Percentiles rank a stretch among this genome's conserved stretches.
These are phyloP conservation scores for Ganoderma boninense DNA, from an alignment of 1,284 basidiomycete species.

Conservation along the genomic window DNA sequence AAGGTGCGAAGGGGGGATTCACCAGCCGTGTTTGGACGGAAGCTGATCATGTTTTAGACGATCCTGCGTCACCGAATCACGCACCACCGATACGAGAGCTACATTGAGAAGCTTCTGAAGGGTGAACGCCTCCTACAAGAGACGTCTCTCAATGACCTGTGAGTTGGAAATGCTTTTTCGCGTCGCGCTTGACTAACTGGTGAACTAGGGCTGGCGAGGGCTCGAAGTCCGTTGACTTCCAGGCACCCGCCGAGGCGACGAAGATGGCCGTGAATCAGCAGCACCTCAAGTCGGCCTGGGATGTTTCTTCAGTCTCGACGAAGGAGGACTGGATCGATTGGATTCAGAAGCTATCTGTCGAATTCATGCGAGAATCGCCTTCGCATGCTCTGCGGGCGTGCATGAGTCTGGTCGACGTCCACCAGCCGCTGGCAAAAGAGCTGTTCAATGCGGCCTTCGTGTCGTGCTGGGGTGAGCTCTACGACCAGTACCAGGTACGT, in stretches of 20 bases:
- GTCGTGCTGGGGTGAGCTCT: conserved; percentile 97
- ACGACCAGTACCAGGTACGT: conserved; percentile 91
- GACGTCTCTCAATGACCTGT: conserved; percentile 60
- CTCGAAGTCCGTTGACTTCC: conserved; percentile 71
- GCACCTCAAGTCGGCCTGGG: conserved; percentile 98
- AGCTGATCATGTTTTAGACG: conserved; percentile 54
- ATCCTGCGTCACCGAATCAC: conserved; percentile 82
- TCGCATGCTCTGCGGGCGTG: conserved; percentile 97
- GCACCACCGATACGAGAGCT: conserved; percentile 89
- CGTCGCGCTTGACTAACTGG: conserved; percentile 11
- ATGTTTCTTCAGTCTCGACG: conserved; percentile 82
- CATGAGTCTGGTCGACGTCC: conserved; percentile 92
- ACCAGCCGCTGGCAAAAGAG: conserved; percentile 92
- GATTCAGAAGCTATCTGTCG: conserved; percentile 93
- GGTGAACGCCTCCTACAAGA: conserved; percentile 92
- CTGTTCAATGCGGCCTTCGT: conserved; percentile 99
- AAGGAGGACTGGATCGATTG: conserved; percentile 96
- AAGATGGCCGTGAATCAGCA: conserved; percentile 98
- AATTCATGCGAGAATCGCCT: conserved; percentile 98
- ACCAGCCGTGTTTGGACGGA: background rate
- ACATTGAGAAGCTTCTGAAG: conserved; percentile 90
- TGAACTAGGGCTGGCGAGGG: conserved; percentile 60
- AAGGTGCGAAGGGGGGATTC: conserved; percentile 65
- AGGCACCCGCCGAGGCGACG: conserved; percentile 81
- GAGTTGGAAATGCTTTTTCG: background rate